Percentiles rank a stretch among this genome's conserved stretches.
Conservation (phyloP, 495 filamentous ascomycete genomes). For the Aspergillus homomorphus region DNA sequence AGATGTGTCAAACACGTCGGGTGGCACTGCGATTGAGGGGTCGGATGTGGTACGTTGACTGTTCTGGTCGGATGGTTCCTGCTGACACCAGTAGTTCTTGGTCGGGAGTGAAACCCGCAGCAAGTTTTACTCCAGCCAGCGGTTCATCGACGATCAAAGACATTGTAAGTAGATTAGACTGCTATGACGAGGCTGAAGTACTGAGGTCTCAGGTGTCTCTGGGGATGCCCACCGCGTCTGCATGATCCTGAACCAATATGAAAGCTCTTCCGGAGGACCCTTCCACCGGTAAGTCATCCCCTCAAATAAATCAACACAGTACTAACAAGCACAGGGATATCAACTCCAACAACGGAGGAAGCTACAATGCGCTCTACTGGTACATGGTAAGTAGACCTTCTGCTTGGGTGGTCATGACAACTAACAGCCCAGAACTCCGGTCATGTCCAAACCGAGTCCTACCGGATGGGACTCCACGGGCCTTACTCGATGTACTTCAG, state of each 20-base stretch:
- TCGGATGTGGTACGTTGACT: constrained; percentile 52
- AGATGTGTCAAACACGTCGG: constrained; percentile 51
- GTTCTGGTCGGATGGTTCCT: neutral
- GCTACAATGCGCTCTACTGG: constrained; percentile 59
- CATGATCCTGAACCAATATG: constrained; percentile 42
- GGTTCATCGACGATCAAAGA: constrained; percentile 64
- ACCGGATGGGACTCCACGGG: constrained; percentile 63
- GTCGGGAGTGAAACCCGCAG: constrained; percentile 60
- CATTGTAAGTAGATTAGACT: constrained; percentile 42
- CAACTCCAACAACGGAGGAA: constrained; percentile 59
- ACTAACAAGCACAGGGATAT: constrained; percentile 53
- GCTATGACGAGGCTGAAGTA: constrained; percentile 6
- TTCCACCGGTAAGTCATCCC: constrained; percentile 40
- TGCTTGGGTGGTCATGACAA: neutral
- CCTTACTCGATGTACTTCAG: constrained; percentile 63
- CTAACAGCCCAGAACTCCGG: constrained; percentile 21
- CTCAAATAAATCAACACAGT: neutral
- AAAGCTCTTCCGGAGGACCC: constrained; percentile 47
- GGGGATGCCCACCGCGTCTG: constrained; percentile 33
- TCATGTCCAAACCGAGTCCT: constrained; percentile 57
- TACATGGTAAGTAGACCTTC: constrained; percentile 51
- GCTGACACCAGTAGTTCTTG: constrained; percentile 34
- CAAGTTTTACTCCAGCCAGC: constrained; percentile 66
- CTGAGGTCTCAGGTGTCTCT: constrained; percentile 28
- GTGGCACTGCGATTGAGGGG: constrained; percentile 54